Conservation (phyloP, 129 eudicot genomes). For the Flaveria sonorensis region DNA sequence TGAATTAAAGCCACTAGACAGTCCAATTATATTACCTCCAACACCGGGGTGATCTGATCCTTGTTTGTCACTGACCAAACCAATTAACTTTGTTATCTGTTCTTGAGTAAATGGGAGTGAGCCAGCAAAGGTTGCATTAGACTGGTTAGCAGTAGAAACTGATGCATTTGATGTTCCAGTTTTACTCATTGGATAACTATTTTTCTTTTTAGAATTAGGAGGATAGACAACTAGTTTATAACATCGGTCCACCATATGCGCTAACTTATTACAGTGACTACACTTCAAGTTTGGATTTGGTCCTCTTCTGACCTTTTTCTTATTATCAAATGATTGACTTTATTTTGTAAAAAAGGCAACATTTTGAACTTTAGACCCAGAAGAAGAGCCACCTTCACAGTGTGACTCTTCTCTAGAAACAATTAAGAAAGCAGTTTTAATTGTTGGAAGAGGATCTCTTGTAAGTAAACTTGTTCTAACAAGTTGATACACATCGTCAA, state of each 20-base stretch:
- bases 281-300: not conserved
- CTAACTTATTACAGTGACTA: not conserved
- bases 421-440: not conserved
- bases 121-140: not conserved
- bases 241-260: not conserved
- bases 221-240: not conserved
- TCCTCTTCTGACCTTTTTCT: no score
- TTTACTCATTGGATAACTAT: not conserved
- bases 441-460: not conserved
- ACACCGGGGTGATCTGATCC: not conserved
- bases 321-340: not conserved
- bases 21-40: not conserved
- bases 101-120: not conserved
- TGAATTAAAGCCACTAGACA: not conserved
- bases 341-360: no score
- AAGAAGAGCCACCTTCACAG: not conserved
- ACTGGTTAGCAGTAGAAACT: no score
- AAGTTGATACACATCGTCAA: not conserved
- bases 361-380: not conserved
- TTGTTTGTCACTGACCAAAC: not conserved
- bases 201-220: not conserved
- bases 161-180: not conserved
- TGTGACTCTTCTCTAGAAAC: slow-evolving; percentile 5
- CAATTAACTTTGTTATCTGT: not conserved
- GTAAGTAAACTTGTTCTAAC: not conserved